phyloP scores from a whole-genome alignment of 495 filamentous ascomycete genomes.

The Penicillium pulvis region DNA sequence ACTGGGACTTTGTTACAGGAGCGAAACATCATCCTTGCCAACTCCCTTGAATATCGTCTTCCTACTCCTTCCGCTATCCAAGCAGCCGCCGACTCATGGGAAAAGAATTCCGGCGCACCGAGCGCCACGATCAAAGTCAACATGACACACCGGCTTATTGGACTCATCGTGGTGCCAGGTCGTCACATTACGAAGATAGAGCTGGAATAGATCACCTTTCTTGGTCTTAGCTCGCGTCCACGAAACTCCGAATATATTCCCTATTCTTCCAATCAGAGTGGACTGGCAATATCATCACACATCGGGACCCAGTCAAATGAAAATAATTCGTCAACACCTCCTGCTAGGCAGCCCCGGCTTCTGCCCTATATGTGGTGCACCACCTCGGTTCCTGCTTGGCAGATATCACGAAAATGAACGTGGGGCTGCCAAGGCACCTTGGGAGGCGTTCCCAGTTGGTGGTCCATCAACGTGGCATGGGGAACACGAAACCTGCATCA shows the following conservation, averaged over 20 bases:
- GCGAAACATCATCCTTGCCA: slow-evolving; percentile 81
- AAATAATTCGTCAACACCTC: not conserved
- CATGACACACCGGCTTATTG: slow-evolving; percentile 84
- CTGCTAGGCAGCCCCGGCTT: slow-evolving; percentile 5
- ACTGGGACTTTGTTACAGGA: slow-evolving; percentile 49
- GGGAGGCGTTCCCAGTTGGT: not conserved
- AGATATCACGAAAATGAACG: slow-evolving; percentile 14
- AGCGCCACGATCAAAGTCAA: slow-evolving; percentile 54
- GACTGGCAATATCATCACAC: slow-evolving; percentile 11
- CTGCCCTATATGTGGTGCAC: slow-evolving; percentile 7
- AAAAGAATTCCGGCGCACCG: slow-evolving; percentile 30
- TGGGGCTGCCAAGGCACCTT: slow-evolving; percentile 21
- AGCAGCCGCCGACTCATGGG: slow-evolving; percentile 38
- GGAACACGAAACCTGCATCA: slow-evolving; percentile 23
- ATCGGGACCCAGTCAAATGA: not conserved
- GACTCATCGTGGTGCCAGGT: slow-evolving; percentile 88
- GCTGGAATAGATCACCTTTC: slow-evolving; percentile 63
- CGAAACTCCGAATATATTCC: slow-evolving; percentile 22
- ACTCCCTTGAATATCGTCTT: slow-evolving; percentile 84
- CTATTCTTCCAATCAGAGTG: slow-evolving; percentile 8
- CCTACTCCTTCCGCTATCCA: slow-evolving; percentile 56
- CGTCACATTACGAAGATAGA: slow-evolving; percentile 85
- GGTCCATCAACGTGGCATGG: slow-evolving; percentile 23
- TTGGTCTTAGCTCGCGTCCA: slow-evolving; percentile 23
- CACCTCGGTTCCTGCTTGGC: slow-evolving; percentile 13